phyloP scores from a whole-genome alignment of 768 basidiomycete species.

The Guyanaporus albipodus region DNA sequence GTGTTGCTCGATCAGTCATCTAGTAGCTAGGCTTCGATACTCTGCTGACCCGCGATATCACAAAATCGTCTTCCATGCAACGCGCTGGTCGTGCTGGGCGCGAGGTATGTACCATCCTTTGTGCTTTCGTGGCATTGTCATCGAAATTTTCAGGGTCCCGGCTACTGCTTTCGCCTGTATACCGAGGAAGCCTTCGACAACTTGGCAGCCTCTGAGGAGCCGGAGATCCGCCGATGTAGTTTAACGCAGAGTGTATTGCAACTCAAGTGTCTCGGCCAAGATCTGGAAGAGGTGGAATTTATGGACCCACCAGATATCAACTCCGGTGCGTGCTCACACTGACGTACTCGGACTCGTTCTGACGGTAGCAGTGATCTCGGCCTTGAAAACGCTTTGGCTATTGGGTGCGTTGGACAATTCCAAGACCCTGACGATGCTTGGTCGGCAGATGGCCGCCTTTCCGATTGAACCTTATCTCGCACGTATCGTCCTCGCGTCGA shows the following conservation, averaged over 20 bases:
- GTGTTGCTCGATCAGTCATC: neutral
- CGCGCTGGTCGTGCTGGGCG: slow-evolving; percentile 96
- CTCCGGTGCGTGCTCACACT: slow-evolving; percentile 53
- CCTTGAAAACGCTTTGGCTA: slow-evolving; percentile 69
- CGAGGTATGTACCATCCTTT: slow-evolving; percentile 46
- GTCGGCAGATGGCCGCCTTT: slow-evolving; percentile 83
- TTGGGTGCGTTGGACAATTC: slow-evolving; percentile 73
- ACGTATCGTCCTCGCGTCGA: slow-evolving; percentile 75
- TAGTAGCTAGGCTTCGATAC: slow-evolving; percentile 73
- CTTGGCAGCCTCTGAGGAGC: slow-evolving; percentile 66
- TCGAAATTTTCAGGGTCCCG: slow-evolving; percentile 52
- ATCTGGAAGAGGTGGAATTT: slow-evolving; percentile 77
- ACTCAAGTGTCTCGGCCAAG: slow-evolving; percentile 77
- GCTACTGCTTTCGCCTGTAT: slow-evolving; percentile 89
- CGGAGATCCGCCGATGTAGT: slow-evolving; percentile 88
- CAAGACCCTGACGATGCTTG: slow-evolving; percentile 64
- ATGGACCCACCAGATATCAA: slow-evolving; percentile 83
- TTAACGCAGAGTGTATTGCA: slow-evolving; percentile 81
- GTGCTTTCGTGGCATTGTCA: neutral
- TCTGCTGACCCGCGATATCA: slow-evolving; percentile 75
- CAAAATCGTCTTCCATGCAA: slow-evolving; percentile 88
- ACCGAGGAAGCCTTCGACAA: slow-evolving; percentile 73
- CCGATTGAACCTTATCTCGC: slow-evolving; percentile 88
- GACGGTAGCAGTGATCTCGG: slow-evolving; percentile 46
- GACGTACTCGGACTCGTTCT: neutral